Base-by-base conservation (phyloP, 352 stramenopile genomes). In the Globisporangium barbulae region DNA sequence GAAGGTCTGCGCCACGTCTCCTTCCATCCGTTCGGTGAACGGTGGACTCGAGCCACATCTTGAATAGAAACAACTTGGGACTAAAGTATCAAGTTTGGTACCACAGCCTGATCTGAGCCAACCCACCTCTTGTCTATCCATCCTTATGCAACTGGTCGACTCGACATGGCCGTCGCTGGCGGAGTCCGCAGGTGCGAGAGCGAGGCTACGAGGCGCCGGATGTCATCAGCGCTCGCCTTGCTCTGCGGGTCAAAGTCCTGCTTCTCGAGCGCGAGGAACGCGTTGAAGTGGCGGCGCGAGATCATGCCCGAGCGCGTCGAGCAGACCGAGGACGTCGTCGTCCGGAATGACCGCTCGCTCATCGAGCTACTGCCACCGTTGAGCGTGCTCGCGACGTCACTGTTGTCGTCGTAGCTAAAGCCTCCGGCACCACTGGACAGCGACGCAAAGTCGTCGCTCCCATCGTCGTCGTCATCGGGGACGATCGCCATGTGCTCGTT, bases 221-320 rank as follows among this genome's bases (percentile, higher is more conserved):
- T 90, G 33, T 81, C 77, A 10, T 87, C 72, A 22, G 53, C 49
- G 48, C 75, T 86, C 17, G 73, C 78, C 19, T 70, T 82, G 2
- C 68, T 68, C 2, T 60, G 68, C 9, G 66, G 59, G 3, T 58
- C 47, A 8, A 71, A 69, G 4, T 64, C 71, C 7, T 74, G 67
- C 45, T 78, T 72, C 54, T 87, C 75, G 21, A 67, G 57, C 0
- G 72, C 75, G 0, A 88, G 65, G 53, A 86, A 89, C 41, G 75
- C 64, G 58, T 76, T 75, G 31, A 90, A 81, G 48, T 86, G 65
- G 3, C 78, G 75, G 5, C 77, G 76, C 0, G 81, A 86, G 48
- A 90, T 85, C 28, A 82, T 61, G 5, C 81, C 71, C 4, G 79
- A 88, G 13, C 75, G 73, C 41, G 72, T 82, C 3, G 77, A 90